phyloP scores from a whole-genome alignment of 2,329 filamentous ascomycete genomes.

The Hymenoscyphus occultus region DNA sequence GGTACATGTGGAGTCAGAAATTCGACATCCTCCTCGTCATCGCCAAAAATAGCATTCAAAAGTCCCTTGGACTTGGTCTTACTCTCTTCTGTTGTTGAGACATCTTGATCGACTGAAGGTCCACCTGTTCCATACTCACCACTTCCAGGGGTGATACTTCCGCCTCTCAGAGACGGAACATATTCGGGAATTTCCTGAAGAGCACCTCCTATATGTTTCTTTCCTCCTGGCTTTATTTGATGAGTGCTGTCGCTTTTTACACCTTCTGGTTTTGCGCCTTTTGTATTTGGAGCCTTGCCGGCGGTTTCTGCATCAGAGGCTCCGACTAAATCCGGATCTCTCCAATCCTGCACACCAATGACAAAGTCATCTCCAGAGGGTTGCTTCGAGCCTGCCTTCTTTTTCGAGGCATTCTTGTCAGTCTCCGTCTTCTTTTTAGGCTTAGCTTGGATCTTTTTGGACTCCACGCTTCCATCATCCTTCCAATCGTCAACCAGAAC shows the following conservation, averaged over 20 bases:
- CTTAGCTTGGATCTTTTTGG: conserved; percentile 43
- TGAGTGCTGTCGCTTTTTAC: conserved; percentile 21
- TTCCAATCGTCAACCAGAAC: conserved; percentile 65
- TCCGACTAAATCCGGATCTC: conserved; percentile 70
- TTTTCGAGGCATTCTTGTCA: conserved; percentile 30
- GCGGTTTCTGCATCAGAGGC: conserved; percentile 34
- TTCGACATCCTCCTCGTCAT: conserved; percentile 42
- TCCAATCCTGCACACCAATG: conserved; percentile 85
- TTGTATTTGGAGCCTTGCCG: conserved; percentile 23
- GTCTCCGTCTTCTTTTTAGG: conserved; percentile 37
- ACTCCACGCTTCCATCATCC: conserved; percentile 46
- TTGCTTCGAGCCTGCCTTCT: conserved; percentile 20
- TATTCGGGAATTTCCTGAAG: conserved; percentile 34
- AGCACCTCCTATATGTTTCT: conserved; percentile 31
- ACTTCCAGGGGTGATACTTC: conserved; percentile 69
- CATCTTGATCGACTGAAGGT: conserved; percentile 25
- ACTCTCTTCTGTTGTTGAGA: conserved; percentile 29
- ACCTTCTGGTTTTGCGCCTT: conserved; percentile 32
- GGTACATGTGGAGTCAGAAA: conserved; percentile 20
- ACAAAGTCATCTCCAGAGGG: conserved; percentile 62
- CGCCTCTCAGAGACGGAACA: conserved; percentile 49
- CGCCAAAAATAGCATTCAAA: conserved; percentile 50
- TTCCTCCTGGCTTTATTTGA: conserved; percentile 25
- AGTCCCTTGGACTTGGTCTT: conserved; percentile 39
- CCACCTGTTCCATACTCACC: conserved; percentile 57